Evolutionary conservation across 495 filamentous ascomycete species (phyloP), one percentile per base, ranked within the genome.

Genomic region (Oidiodendron maius): DNA sequence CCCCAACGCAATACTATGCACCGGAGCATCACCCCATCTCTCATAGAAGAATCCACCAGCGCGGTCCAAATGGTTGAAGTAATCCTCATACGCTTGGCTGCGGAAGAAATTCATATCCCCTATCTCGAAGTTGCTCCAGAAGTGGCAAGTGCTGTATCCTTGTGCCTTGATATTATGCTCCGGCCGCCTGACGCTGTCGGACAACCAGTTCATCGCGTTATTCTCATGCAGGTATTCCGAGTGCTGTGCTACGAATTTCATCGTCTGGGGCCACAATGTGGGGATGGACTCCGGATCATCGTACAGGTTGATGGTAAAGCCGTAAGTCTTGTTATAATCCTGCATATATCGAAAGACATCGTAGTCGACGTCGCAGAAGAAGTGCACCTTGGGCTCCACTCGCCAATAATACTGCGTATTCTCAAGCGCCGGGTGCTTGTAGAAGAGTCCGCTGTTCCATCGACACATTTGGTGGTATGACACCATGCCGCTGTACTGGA

Each of bases 381-480:
- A 99, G 60, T 96, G 87, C 18, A 99, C 94, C 56, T 97, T 95
- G 44, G 94, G 94, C 69, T 99, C 94, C 22, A 99, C 94, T 46
- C 94, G 89, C 94, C 94, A 99, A 73, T 99, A 99, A 76, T 88
- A 99, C 46, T 86, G 86, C 43, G 76, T 81, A 40, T 90, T 66
- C 36, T 75, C 70, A 16, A 99, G 81, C 0, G 88, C 91, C 0
- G 90, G 90, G 69, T 99, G 94, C 56, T 93, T 86, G 72, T 94
- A 95, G 78, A 99, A 99, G 62, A 96, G 75, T 56, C 93, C 93
- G 59, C 86, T 91, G 75, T 99, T 97, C 94, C 91, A 99, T 39
- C 93, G 84, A 64, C 93, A 99, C 93, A 99, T 99, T 68, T 97
- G 86, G 64, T 97, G 93, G 69, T 99, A 99, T 48, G 89, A 95